Base-by-base conservation (phyloP, 2,329 filamentous ascomycete species). In the Akanthomyces dipterigenus region DNA sequence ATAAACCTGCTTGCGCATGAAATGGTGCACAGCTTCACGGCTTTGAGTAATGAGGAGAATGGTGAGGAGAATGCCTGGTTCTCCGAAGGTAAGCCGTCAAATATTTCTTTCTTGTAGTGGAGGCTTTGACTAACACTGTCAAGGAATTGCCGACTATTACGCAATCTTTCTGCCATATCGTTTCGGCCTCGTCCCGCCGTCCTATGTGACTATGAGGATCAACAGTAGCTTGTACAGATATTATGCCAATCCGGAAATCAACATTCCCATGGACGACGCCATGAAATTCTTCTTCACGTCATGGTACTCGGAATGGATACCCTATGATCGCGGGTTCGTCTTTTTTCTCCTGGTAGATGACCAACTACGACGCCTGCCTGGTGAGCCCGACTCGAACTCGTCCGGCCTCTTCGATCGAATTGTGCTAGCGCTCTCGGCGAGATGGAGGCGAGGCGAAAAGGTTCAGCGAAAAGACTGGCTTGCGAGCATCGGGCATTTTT, bases 1-100 rank as follows among this genome's bases (percentile, higher is more conserved):
- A 49, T 50, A 14, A 18, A 34, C 5, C 16, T 64, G 18, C 61
- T 65, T n/a, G 63, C 60, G 5, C 63, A 65, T 31, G 62, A 64
- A 50, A 65, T 65, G 63, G 55, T 65, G 3, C 63, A 65, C 34
- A 64, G 63, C 56, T 65, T 64, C 45, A 60, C 60, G 3, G 11
- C 2, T n/a, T 42, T 63, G 6, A 45, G 42, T 16, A 31, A 46
- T 14, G 63, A 64, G 26, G 63, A 64, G 5, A 57, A 62, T 14
- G 63, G 60, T 3, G 36, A 61, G 12, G 63, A 65, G 14, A 65
- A 64, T 28, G 56, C 49, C 8, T 65, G 64, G 64, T 65, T 56
- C 18, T 55, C 55, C n/a, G 57, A 65, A 63, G 63, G 64, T 65
- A 50, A 9, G 40, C 16, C 3, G 31, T 16, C 6, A 2, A 20